Conservation (phyloP, 1,284 basidiomycete species). For the Mrakiaceae sp. region DNA sequence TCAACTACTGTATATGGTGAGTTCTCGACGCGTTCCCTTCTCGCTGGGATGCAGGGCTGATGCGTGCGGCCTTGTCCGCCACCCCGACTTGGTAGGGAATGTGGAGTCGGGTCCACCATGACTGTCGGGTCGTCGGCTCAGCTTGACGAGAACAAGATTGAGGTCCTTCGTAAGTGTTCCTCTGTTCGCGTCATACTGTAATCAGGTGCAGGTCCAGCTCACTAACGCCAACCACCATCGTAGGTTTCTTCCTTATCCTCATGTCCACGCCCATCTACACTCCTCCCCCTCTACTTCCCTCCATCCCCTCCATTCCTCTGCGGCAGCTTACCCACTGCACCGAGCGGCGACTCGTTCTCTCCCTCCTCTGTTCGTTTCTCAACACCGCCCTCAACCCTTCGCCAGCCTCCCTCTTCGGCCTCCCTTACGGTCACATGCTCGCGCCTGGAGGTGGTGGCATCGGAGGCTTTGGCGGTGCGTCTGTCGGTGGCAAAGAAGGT, state of each 20-base stretch:
- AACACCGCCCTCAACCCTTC: constrained; percentile 71
- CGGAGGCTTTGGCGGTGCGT: constrained; percentile 6
- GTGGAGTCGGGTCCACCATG: constrained; percentile 70
- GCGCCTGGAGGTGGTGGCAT: constrained; percentile 1
- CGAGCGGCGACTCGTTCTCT: constrained; percentile 67
- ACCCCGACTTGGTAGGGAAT: constrained; percentile 52
- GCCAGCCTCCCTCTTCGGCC: constrained; percentile 29
- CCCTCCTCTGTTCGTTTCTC: constrained; percentile 76
- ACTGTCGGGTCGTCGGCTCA: constrained; percentile 54
- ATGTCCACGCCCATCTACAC: constrained; percentile 79
- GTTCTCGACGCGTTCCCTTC: background rate
- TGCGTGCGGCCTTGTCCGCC: background rate
- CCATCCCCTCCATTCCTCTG: constrained; percentile 60
- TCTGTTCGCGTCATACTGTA: background rate
- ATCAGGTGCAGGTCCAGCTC: no score
- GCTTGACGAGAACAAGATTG: constrained; percentile 68
- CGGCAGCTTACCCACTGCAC: constrained; percentile 64
- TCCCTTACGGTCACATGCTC: constrained; percentile 12
- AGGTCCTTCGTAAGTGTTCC: constrained; percentile 53
- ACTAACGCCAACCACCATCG: background rate
- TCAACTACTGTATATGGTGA: constrained; percentile 73
- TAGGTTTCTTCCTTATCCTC: constrained; percentile 59
- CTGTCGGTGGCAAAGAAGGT: constrained; percentile 27
- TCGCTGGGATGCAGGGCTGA: no score
- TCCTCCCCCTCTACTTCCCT: constrained; percentile 55